Conservation (phyloP, 805 yeast species). For the Candida sithepensis region DNA sequence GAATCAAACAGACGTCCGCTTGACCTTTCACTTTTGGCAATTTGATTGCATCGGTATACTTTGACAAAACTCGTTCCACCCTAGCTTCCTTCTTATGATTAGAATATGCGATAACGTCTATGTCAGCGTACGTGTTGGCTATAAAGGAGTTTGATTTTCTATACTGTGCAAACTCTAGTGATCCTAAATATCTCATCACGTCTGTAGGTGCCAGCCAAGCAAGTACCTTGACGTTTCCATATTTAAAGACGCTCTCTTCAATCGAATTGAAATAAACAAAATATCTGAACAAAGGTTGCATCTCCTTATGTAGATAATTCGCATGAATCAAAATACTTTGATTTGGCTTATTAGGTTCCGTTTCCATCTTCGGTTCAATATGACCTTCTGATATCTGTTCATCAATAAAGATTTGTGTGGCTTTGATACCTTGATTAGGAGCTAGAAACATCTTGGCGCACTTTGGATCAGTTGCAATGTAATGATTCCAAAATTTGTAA, state of each 20-base stretch:
- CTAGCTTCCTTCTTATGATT: slow-evolving; percentile 12
- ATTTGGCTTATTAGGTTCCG: slow-evolving; percentile 20
- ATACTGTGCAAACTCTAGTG: slow-evolving; percentile 39
- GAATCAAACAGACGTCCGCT: slow-evolving; percentile 28
- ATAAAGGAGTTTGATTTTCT: slow-evolving; percentile 65
- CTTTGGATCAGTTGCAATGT: slow-evolving; percentile 11
- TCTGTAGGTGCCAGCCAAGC: slow-evolving; percentile 61
- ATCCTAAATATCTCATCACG: slow-evolving; percentile 60
- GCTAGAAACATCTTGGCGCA: slow-evolving; percentile 15
- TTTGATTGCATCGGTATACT: slow-evolving; percentile 17
- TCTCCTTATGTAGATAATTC: slow-evolving; percentile 35
- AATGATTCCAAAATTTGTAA: slow-evolving; percentile 23
- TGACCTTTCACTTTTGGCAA: slow-evolving; percentile 17
- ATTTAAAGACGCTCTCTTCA: slow-evolving; percentile 34
- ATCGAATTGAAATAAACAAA: slow-evolving; percentile 29
- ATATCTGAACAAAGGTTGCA: slow-evolving; percentile 55
- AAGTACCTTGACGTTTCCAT: slow-evolving; percentile 61
- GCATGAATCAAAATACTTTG: slow-evolving; percentile 29
- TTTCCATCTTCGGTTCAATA: slow-evolving; percentile 33
- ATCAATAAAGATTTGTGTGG: slow-evolving; percentile 19
- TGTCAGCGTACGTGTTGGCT: slow-evolving; percentile 59
- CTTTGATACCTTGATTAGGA: slow-evolving; percentile 11
- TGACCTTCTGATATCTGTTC: slow-evolving; percentile 39
- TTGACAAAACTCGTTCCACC: slow-evolving; percentile 11
- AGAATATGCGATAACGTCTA: slow-evolving; percentile 50